A percentile compares a stretch with the other conserved stretches of the same genome.
Evolutionary conservation across 495 filamentous ascomycete species (phyloP).

Genomic region (Bathelium albidoporum): DNA sequence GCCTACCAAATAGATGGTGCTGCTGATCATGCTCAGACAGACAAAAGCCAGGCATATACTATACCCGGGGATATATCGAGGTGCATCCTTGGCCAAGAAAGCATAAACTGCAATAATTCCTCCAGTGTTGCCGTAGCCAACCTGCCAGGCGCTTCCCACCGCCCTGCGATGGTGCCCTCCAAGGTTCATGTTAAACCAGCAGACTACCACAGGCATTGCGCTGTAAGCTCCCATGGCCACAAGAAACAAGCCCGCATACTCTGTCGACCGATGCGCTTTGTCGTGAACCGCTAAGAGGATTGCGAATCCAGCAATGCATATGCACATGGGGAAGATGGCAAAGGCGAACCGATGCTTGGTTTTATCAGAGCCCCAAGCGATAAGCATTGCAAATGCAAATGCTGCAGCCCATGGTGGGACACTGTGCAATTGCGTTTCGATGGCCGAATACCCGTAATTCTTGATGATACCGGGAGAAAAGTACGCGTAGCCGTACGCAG

Average conservation of each 20-base stretch:
- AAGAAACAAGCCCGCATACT: slow-evolving; percentile 33
- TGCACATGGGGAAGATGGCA: slow-evolving; percentile 25
- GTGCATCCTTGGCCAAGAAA: slow-evolving; percentile 63
- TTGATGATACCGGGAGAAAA: slow-evolving; percentile 53
- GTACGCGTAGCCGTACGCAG: slow-evolving; percentile 69
- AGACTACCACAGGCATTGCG: slow-evolving; percentile 75
- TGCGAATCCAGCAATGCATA: slow-evolving; percentile 37
- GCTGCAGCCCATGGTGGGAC: slow-evolving; percentile 39
- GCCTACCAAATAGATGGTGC: slow-evolving; percentile 49
- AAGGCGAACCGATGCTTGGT: slow-evolving; percentile 30
- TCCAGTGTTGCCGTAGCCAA: slow-evolving; percentile 73
- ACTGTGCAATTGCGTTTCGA: slow-evolving; percentile 41
- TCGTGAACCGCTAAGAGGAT: slow-evolving; percentile 34
- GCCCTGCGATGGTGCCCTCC: slow-evolving; percentile 72
- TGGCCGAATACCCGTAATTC: slow-evolving; percentile 33
- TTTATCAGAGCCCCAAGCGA: slow-evolving; percentile 28
- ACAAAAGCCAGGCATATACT: slow-evolving; percentile 67
- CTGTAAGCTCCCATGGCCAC: slow-evolving; percentile 36
- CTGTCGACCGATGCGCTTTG: slow-evolving; percentile 11
- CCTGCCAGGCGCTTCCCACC: slow-evolving; percentile 79
- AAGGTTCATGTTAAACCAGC: slow-evolving; percentile 75
- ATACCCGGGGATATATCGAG: slow-evolving; percentile 64
- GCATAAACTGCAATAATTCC: slow-evolving; percentile 84
- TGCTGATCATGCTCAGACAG: slow-evolving; percentile 51
- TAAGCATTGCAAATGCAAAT: slow-evolving; percentile 32